A percentile compares a stretch with the other conserved stretches of the same genome.
These are phyloP conservation scores for Corchorus olitorius DNA, from an alignment of 345 rosid species.

Conservation along the genomic window DNA sequence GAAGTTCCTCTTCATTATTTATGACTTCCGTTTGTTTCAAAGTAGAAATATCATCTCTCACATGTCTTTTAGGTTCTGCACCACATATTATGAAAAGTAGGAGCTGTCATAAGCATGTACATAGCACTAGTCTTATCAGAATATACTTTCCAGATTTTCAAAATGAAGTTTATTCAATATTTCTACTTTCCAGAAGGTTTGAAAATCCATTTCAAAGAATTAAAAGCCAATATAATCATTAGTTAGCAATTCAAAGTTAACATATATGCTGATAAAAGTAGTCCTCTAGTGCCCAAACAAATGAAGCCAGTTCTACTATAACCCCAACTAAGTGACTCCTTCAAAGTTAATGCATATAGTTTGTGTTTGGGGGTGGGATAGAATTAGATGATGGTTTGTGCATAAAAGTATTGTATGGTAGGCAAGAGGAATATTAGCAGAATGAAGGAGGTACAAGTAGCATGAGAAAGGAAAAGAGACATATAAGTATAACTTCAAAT, in stretches of 20 bases:
- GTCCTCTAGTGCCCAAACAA: constrained; percentile 7
- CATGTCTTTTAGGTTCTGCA: constrained; percentile 22
- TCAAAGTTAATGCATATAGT: background rate
- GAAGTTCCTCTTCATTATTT: constrained; percentile 16
- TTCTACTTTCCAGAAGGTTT: background rate
- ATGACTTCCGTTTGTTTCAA: constrained; percentile 13
- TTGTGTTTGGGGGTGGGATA: too few species aligned
- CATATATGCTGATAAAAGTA: background rate
- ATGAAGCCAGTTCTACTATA: background rate
- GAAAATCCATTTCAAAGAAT: background rate
- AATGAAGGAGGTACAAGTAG: background rate
- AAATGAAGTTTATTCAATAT: constrained; percentile 2
- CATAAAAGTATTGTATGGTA: too few species aligned
- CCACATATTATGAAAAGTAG: constrained; percentile 20
- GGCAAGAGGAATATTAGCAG: background rate
- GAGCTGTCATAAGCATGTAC: background rate
- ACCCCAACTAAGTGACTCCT: background rate
- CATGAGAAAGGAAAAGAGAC: background rate
- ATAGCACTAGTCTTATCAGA: background rate
- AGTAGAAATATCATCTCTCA: constrained; percentile 21
- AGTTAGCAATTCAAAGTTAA: background rate
- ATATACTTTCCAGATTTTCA: background rate
- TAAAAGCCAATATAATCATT: background rate
- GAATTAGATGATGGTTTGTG: too few species aligned
- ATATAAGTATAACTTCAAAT: background rate